Conservation (phyloP, 2,329 filamentous ascomycete genomes). For the Boeremia exigua region DNA sequence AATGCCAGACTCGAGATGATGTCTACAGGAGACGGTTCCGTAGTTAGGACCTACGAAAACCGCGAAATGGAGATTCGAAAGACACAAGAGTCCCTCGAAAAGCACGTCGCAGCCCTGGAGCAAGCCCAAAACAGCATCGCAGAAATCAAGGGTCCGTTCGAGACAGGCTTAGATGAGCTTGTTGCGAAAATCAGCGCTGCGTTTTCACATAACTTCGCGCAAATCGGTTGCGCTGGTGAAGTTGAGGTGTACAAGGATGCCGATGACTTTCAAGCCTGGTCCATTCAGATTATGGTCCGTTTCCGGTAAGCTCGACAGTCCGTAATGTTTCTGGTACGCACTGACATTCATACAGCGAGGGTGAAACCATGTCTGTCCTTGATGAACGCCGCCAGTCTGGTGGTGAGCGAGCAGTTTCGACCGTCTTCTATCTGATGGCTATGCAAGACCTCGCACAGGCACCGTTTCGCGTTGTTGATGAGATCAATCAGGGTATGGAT, state of each 20-base stretch:
- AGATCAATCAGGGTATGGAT: constrained; percentile 99
- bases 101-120: constrained; percentile 62
- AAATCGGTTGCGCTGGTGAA: constrained; percentile 93
- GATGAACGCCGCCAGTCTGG: constrained; percentile 94
- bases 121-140: constrained; percentile 65
- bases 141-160: constrained; percentile 75
- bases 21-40: constrained; percentile 75
- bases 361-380: constrained; percentile 82
- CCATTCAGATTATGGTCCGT: constrained; percentile 91
- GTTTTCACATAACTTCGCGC: constrained; percentile 90
- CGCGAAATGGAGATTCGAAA: constrained; percentile 67
- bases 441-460: constrained; percentile 91
- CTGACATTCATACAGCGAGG: constrained; percentile 48
- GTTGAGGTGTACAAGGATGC: constrained; percentile 86
- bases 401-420: constrained; percentile 93
- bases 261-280: constrained; percentile 91
- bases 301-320: constrained; percentile 70
- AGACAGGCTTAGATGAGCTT: constrained; percentile 79
- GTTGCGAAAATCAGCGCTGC: constrained; percentile 84
- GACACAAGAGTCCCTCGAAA: constrained; percentile 65
- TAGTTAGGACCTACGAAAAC: constrained; percentile 72
- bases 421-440: constrained; percentile 99
- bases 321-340: constrained; percentile 9
- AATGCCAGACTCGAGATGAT: constrained; percentile 79
- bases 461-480: constrained; percentile 96